phyloP scores from a whole-genome alignment of 2,329 filamentous ascomycete genomes.

The Clarireedia sp. region DNA sequence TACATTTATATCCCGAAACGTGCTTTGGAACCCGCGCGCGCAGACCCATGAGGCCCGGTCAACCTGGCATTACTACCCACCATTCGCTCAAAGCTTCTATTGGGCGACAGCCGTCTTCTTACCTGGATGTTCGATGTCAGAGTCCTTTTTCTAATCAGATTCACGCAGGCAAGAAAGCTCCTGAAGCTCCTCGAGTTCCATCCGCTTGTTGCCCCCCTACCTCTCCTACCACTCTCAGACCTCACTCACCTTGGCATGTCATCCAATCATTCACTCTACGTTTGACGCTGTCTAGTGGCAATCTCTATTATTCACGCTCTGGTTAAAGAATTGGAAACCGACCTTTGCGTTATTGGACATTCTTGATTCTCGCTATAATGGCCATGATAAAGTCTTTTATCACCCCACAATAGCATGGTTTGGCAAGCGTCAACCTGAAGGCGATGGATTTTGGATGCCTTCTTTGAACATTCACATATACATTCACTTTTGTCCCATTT shows the following conservation, averaged over 20 bases:
- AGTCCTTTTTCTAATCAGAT: conserved; percentile 6
- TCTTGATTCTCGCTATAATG: conserved; percentile 6
- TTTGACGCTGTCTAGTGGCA: neutral
- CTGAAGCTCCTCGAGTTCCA: conserved; percentile 5
- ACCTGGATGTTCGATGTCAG: conserved; percentile 13
- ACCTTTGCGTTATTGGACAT: conserved; percentile 3
- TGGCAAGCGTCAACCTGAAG: neutral
- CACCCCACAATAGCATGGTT: conserved; percentile 14
- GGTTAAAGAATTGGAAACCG: neutral
- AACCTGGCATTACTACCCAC: neutral
- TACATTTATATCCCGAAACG: conserved; percentile 19
- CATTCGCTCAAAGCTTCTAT: too few relatives aligned
- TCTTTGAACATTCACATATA: conserved; percentile 10
- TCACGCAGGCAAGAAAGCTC: conserved; percentile 2
- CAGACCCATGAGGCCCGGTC: neutral
- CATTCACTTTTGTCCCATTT: conserved; percentile 1
- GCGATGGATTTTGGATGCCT: neutral
- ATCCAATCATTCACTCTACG: conserved; percentile 20
- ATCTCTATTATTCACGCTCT: neutral
- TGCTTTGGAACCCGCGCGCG: neutral
- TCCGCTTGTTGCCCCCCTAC: neutral
- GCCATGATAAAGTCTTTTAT: conserved; percentile 12
- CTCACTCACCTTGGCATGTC: conserved; percentile 4
- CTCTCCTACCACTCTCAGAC: neutral
- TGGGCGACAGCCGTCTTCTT: neutral